Evolutionary conservation across 164 flowering plant species (phyloP).

Genomic region (Liquidambar formosana): DNA sequence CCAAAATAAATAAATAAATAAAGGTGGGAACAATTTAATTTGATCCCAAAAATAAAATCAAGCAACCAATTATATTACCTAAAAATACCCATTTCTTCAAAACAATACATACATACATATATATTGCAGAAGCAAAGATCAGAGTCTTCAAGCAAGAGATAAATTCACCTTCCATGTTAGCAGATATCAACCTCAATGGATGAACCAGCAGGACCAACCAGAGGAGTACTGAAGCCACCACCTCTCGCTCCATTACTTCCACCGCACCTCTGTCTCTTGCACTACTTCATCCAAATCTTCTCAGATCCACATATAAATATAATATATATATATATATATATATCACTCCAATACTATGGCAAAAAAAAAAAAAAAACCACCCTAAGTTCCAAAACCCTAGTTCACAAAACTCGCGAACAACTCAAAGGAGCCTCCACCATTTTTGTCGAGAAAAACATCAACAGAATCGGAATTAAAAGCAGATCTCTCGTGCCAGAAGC

Average conservation of each 20-base stretch:
- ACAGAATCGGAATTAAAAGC: constrained; percentile 10
- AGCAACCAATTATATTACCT: not conserved
- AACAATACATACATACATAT: not conserved
- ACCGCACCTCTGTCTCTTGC: not conserved
- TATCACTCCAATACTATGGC: constrained; percentile 18
- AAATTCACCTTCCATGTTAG: constrained; percentile 60
- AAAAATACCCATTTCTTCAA: constrained; percentile 2
- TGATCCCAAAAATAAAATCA: not conserved
- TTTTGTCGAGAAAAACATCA: not conserved
- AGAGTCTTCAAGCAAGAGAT: not conserved
- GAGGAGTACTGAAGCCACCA: constrained; percentile 22
- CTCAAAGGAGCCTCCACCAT: not conserved
- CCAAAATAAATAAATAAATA: no score
- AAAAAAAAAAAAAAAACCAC: no score
- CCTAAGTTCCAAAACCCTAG: constrained; percentile 19
- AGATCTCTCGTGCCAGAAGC: constrained; percentile 5
- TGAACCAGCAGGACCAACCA: constrained; percentile 35
- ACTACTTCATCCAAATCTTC: constrained; percentile 10
- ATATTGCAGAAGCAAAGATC: no score
- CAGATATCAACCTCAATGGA: constrained; percentile 36
- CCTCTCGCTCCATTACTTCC: constrained; percentile 30
- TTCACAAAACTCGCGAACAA: constrained; percentile 10
- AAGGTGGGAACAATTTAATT: no score
- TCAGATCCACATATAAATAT: constrained; percentile 33
- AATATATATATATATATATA: not conserved